These are phyloP conservation scores for Corrigiola litoralis DNA, from an alignment of 179 eudicot genomes.

Conservation along the genomic window DNA sequence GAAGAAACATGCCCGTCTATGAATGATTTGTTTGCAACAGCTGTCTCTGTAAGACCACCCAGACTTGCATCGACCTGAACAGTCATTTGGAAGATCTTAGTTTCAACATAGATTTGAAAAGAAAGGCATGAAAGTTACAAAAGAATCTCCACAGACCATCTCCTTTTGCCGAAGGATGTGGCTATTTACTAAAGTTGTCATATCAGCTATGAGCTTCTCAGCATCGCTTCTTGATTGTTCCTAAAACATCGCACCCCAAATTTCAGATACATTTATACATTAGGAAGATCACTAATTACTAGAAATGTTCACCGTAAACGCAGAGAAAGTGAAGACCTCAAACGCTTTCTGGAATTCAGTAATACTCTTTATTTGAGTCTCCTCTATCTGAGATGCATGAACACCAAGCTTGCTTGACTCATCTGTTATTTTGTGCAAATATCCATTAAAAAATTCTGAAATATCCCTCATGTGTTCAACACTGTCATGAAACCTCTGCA, in stretches of 20 bases:
- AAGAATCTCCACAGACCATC: constrained; percentile 47
- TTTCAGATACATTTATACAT: constrained; percentile 10
- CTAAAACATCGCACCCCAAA: constrained; percentile 30
- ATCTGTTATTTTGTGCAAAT: constrained; percentile 56
- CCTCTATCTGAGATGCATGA: constrained; percentile 63
- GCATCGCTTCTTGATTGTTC: constrained; percentile 78
- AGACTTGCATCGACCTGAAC: constrained; percentile 76
- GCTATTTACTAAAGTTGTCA: constrained; percentile 61
- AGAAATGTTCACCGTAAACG: background rate
- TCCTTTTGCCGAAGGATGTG: constrained; percentile 77
- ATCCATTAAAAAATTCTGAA: constrained; percentile 52
- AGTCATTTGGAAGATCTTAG: background rate
- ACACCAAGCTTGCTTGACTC: constrained; percentile 54
- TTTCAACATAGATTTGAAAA: constrained; percentile 1
- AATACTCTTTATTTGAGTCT: constrained; percentile 56
- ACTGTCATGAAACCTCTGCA: constrained; percentile 68
- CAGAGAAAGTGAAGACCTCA: constrained; percentile 41
- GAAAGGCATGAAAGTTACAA: background rate
- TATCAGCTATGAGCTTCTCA: constrained; percentile 82
- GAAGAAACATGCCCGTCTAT: constrained; percentile 74
- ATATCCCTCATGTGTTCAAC: constrained; percentile 49
- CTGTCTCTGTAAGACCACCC: constrained; percentile 48
- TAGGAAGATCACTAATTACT: background rate
- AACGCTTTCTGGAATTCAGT: constrained; percentile 72
- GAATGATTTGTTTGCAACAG: constrained; percentile 51